Percentiles rank a stretch among this genome's conserved stretches.
Evolutionary conservation across 768 basidiomycete genomes (phyloP).

Genomic region (Tulasnella sp.): DNA sequence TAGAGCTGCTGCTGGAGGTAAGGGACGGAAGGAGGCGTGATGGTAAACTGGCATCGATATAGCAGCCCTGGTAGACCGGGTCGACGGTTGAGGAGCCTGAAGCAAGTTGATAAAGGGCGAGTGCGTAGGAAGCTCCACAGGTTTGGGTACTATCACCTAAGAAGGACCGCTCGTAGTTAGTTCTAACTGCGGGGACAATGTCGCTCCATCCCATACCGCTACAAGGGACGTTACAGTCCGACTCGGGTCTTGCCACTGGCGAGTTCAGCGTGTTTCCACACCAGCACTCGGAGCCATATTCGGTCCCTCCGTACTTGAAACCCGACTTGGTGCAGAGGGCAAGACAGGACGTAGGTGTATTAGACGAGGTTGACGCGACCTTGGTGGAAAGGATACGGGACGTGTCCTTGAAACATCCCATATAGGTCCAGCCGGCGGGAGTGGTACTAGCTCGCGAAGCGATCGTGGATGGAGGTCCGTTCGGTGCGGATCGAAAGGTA

Average conservation of each 20-base stretch:
- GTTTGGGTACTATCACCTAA: neutral
- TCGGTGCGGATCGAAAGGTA: neutral
- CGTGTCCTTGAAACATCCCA: neutral
- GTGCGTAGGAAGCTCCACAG: neutral
- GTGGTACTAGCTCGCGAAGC: neutral
- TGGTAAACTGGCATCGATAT: neutral
- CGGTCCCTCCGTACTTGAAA: slow-evolving; percentile 16
- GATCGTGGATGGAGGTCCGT: neutral
- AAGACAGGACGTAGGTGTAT: neutral
- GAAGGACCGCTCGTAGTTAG: neutral
- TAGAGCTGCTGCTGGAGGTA: neutral
- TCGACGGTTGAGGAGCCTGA: neutral
- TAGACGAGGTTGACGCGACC: neutral
- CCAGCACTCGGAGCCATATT: slow-evolving; percentile 19
- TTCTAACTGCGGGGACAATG: neutral
- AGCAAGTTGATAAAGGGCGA: neutral
- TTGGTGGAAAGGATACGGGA: neutral
- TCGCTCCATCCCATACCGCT: neutral
- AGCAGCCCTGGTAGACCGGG: neutral
- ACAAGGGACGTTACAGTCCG: slow-evolving; percentile 14
- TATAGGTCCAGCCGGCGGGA: slow-evolving; percentile 1
- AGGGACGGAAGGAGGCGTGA: neutral
- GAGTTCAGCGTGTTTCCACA: slow-evolving; percentile 16
- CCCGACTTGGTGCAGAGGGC: slow-evolving; percentile 1
- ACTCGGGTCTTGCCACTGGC: slow-evolving; percentile 1